Conservation (phyloP, 495 filamentous ascomycete genomes). For the Penicillium cosmopolitanum region DNA sequence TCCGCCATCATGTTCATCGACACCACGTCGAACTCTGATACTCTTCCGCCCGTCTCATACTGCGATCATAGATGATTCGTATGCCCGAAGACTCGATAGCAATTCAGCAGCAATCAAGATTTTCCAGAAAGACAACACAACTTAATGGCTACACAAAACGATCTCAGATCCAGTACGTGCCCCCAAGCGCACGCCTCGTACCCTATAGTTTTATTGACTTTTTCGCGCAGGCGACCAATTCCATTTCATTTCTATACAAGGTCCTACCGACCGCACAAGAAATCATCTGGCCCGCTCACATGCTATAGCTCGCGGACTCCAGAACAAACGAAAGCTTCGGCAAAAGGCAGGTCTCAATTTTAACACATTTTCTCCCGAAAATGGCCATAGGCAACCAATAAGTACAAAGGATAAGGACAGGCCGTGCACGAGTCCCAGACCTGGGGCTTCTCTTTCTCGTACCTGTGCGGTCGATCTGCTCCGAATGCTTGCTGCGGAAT, state of each 20-base stretch:
- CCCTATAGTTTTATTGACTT: background rate
- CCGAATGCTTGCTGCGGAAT: slow-evolving; percentile 34
- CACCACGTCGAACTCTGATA: too few relatives aligned
- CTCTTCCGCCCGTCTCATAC: background rate
- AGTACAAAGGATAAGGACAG: background rate
- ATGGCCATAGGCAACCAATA: background rate
- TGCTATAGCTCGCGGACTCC: slow-evolving; percentile 34
- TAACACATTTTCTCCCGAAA: slow-evolving; percentile 11
- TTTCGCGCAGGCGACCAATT: slow-evolving; percentile 13
- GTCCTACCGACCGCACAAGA: slow-evolving; percentile 23
- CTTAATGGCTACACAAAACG: too few relatives aligned
- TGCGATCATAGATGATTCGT: too few relatives aligned
- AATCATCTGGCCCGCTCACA: slow-evolving; percentile 38
- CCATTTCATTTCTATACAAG: slow-evolving; percentile 35
- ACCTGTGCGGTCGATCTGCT: slow-evolving; percentile 26
- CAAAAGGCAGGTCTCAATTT: slow-evolving; percentile 35
- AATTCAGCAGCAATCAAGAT: too few relatives aligned
- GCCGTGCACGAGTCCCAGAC: background rate
- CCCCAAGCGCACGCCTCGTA: background rate
- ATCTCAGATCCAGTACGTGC: background rate
- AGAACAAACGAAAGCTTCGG: slow-evolving; percentile 37
- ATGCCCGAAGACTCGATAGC: too few relatives aligned
- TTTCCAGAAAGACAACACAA: too few relatives aligned
- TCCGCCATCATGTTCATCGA: background rate
- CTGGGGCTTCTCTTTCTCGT: slow-evolving; percentile 1